Evolutionary conservation across 2,329 filamentous ascomycete genomes (phyloP), one percentile per base, ranked within the genome.

Genomic region (Sclerotinia trifoliorum): DNA sequence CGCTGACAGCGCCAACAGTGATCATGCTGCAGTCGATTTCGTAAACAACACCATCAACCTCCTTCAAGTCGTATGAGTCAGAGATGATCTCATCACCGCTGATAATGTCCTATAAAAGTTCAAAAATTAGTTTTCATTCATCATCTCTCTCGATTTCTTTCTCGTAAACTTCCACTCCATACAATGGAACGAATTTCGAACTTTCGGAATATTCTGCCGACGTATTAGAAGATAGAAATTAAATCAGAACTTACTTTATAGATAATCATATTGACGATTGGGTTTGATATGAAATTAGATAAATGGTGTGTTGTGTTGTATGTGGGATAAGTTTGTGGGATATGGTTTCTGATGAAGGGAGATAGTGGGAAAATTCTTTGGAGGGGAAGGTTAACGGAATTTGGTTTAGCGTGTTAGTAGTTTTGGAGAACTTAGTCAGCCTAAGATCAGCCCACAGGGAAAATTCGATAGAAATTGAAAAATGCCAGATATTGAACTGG

Each of bases 11-110:
- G 73, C 88, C 93, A 81, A 94, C 85, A 70, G 87, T 88, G 83
- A 97, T 93, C 88, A 94, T 96, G 80, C 86, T 84, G 83, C 94
- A 97, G 83, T 99, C 90, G 79, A 90, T 90, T 85, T 98, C 94
- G 84, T 91, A 98, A 77, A 91, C 88, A 75, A 91, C 84, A 75
- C 87, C 88, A 80, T 94, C 91, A 72, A 94, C 79, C 80, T 90
- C 85, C 84, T 92, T 93, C 79, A 96, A 81, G 76, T 93, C 85
- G 84, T 90, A 97, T 75, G 91, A 95, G 84, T 98, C 94, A 78
- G 95, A 96, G 88, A 98, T 89, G 81, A 99, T 87, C 90, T 99
- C 95, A 84, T 97, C 94, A 74, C 84, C 92, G 81, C 88, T 91
- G 82, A 97, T 80, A 77, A 95, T 83, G 80, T 99, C 95, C 95